Evolutionary conservation across 2,329 filamentous ascomycete species (phyloP).

Genomic region (Xylogone sp.): DNA sequence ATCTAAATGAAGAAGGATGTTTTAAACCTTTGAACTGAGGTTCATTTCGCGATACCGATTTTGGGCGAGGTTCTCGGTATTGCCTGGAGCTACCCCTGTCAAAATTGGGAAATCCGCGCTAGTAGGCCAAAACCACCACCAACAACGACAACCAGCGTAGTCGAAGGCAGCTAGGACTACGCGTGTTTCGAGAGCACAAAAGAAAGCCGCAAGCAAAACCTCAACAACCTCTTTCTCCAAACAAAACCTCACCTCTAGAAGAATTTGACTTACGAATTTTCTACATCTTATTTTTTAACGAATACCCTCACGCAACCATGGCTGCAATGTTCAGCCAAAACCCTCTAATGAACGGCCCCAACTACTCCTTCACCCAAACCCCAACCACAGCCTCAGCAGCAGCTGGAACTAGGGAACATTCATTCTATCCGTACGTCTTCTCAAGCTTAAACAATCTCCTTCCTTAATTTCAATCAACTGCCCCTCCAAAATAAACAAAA

Average conservation of each 20-base stretch:
- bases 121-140: too few species aligned
- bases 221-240: conserved; percentile 2
- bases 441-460: too few species aligned
- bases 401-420: conserved; percentile 63
- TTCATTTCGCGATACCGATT: too few species aligned
- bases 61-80: background rate
- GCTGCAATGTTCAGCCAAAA: conserved; percentile 68
- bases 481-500: too few species aligned
- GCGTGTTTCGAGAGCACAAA: background rate
- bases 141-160: background rate
- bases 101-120: conserved; percentile 12
- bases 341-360: conserved; percentile 64
- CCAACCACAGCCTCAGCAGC: conserved; percentile 51
- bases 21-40: too few species aligned
- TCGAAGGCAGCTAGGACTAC: background rate
- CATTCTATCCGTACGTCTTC: conserved; percentile 88
- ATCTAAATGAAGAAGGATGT: background rate
- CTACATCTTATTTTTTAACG: too few species aligned
- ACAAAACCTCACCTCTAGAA: background rate
- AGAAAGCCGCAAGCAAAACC: background rate
- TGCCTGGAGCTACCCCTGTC: conserved; percentile 23
- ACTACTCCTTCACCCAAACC: conserved; percentile 63
- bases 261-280: too few species aligned
- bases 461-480: too few species aligned
- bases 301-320: conserved; percentile 39